Evolutionary conservation across 225 moss, liverwort and hornwort genomes (phyloP).

Genomic region (Pseudoscleropodium purum): DNA sequence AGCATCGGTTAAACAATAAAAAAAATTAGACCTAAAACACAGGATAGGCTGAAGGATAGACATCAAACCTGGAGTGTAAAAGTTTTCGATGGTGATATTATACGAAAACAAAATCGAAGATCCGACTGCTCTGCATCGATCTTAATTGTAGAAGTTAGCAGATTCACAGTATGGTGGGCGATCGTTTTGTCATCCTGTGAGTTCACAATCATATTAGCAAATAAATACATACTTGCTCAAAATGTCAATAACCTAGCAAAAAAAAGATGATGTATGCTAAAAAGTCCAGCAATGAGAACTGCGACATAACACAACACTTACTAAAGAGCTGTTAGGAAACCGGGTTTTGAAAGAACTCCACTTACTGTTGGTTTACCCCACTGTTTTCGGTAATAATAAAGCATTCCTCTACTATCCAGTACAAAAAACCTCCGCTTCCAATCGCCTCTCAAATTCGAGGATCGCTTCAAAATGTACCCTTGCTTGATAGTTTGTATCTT

Average conservation of each 20-base stretch:
- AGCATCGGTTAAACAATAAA: not conserved
- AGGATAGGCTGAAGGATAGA: not conserved
- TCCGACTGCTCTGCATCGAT: conserved; percentile 94
- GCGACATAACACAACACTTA: not conserved
- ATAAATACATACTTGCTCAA: not conserved
- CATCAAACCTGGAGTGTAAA: conserved; percentile 59
- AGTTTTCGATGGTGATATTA: conserved; percentile 85
- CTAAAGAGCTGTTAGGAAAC: not conserved
- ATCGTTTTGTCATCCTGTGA: conserved; percentile 83
- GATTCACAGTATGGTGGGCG: conserved; percentile 86
- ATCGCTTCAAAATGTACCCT: conserved; percentile 88
- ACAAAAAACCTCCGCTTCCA: conserved; percentile 98
- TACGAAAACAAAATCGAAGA: conserved; percentile 96
- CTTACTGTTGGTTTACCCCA: conserved; percentile 93
- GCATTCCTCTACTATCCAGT: conserved; percentile 83
- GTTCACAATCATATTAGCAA: not conserved
- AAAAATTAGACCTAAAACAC: not conserved
- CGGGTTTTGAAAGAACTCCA: not conserved
- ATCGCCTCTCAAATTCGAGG: conserved; percentile 82
- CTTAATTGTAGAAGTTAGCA: conserved; percentile 88
- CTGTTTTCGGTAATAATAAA: conserved; percentile 91
- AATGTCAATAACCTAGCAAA: not conserved
- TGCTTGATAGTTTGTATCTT: conserved; percentile 94
- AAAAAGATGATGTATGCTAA: not conserved
- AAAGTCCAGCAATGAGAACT: not conserved